Evolutionary conservation across 1,284 basidiomycete species (phyloP), one percentile per base, ranked within the genome.

Genomic region (Tilletia indica): DNA sequence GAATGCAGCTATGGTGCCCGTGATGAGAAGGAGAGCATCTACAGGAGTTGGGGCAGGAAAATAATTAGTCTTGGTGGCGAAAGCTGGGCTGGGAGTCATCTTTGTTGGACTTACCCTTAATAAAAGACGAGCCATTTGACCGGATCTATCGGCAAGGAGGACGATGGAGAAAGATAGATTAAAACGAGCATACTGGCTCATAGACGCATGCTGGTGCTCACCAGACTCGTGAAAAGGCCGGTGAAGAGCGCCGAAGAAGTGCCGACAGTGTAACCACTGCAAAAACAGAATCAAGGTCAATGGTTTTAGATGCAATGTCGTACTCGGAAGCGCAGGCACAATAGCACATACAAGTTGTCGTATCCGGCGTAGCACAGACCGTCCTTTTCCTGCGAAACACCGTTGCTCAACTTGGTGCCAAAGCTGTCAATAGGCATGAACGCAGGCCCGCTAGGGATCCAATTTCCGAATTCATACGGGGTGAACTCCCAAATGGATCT

Each of bases 401-500:
- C 81, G 48, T 82, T 78, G 49, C 71, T 68, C 68, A 83, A 61
- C 25, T 72, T 71, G 11, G 77, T 77, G 11, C 82, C 82, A 14
- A 84, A 51, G 42, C 78, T 78, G 68, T 83, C 78, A 70, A 80
- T 80, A 9, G 82, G 82, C 6, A 80, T 71, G 61, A 84, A 83
- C 9, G 78, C 79, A 11, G 77, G 71, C 3, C 84, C 71, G 34
- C 69, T 73, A 16, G 80, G 85, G 34, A 86, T 85, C 86, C 86
- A 88, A 0, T 85, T 81, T 11, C 87, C 87, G 69, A 86, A 87
- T 75, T 87, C 86, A 70, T 80, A 85, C 0, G 86, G 86, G 0
- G 83, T 86, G 70, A 86, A 86, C 74, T 88, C 87, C 80, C 85
- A 87, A 68, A 81, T 80, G 16, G 78, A 76, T 12, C 77, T 36